Conservation (phyloP, 2,329 filamentous ascomycete species). For the Cercospora berteroae region DNA sequence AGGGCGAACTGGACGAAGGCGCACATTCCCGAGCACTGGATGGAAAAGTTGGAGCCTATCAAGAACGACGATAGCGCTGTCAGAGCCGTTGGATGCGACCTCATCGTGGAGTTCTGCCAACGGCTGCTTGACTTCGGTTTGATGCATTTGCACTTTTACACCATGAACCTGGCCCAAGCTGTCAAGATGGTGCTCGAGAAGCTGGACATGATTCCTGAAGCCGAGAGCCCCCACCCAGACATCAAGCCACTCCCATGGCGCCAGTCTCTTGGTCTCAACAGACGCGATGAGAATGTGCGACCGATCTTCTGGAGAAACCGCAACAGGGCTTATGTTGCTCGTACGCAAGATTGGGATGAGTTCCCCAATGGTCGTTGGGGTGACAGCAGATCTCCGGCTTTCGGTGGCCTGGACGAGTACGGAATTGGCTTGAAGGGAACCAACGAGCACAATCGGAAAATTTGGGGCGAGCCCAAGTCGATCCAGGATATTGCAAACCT, state of each 20-base stretch:
- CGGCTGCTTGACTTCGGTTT: slow-evolving; percentile 81
- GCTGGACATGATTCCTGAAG: slow-evolving; percentile 75
- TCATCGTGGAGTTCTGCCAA: slow-evolving; percentile 87
- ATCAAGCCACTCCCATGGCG: slow-evolving; percentile 89
- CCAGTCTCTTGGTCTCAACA: slow-evolving; percentile 83
- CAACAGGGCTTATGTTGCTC: slow-evolving; percentile 90
- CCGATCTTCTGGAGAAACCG: slow-evolving; percentile 99
- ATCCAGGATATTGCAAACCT: slow-evolving; percentile 77
- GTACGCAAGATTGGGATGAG: slow-evolving; percentile 98
- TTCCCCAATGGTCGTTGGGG: slow-evolving; percentile 99
- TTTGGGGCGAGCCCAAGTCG: slow-evolving; percentile 83
- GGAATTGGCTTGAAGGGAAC: slow-evolving; percentile 90
- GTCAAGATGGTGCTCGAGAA: slow-evolving; percentile 94
- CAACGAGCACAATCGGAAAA: slow-evolving; percentile 91
- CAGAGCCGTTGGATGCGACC: slow-evolving; percentile 78
- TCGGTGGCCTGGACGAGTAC: slow-evolving; percentile 91
- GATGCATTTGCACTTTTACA: slow-evolving; percentile 91
- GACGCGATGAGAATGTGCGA: slow-evolving; percentile 89
- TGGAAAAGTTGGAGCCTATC: slow-evolving; percentile 78
- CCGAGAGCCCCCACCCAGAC: slow-evolving; percentile 53
- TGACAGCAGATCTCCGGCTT: slow-evolving; percentile 92
- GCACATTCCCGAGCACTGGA: slow-evolving; percentile 77
- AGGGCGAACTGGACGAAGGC: slow-evolving; percentile 89
- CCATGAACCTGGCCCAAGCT: slow-evolving; percentile 95
- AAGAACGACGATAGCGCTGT: slow-evolving; percentile 97